phyloP scores from a whole-genome alignment of 116 monocot species.

The Phalaenopsis hybrid region DNA sequence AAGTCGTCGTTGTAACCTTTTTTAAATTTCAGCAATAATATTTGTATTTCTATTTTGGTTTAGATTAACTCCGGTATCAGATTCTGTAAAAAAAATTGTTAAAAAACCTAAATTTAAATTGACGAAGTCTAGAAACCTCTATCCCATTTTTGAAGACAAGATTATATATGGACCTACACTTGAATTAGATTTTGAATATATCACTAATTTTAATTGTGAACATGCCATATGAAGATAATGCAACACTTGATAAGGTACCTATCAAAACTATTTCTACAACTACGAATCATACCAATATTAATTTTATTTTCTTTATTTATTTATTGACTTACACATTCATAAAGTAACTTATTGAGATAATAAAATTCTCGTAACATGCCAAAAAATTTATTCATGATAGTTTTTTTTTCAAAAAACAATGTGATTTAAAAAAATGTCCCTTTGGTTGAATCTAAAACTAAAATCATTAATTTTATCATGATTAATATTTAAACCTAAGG shows the following conservation, averaged over 20 bases:
- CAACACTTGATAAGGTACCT: neutral
- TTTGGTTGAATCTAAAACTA: too few species aligned
- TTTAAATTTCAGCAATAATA: too few species aligned
- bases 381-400: neutral
- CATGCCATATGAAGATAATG: neutral
- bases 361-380: neutral
- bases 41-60: too few species aligned
- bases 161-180: neutral
- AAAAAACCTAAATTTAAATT: too few species aligned
- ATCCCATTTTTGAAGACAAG: neutral
- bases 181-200: neutral
- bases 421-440: too few species aligned
- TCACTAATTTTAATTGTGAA: neutral
- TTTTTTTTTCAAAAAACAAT: too few species aligned
- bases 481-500: neutral
- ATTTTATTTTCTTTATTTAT: neutral
- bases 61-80: too few species aligned
- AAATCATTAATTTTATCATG: neutral
- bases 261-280: neutral
- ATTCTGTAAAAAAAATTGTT: neutral
- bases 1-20: too few species aligned
- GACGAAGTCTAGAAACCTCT: too few species aligned
- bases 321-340: neutral
- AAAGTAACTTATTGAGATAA: neutral
- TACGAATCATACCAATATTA: neutral